Base-by-base conservation (phyloP, 345 rosid species). In the Laguncularia racemosa region DNA sequence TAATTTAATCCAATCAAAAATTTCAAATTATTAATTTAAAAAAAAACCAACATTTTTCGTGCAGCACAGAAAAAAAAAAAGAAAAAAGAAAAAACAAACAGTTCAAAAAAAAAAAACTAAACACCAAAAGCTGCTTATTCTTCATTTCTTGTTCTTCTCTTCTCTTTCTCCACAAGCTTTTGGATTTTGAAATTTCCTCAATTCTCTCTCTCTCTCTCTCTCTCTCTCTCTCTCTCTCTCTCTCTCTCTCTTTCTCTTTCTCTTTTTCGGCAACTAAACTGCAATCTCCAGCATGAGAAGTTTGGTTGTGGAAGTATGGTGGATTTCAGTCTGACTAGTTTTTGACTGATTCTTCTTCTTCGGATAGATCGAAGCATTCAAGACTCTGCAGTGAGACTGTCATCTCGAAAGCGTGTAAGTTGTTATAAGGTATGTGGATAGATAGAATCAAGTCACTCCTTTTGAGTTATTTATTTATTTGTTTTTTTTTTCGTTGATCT, bases 81-180 rank as follows among this genome's bases (percentile, higher is more conserved):
- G 6, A 26, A 26, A 6, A 6, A 26, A 26, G 6, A 6, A 6
- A 26, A 33, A 7, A 7, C 9, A 33, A 33, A 33, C 4, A 33
- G 0, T 33, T 33, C 40, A 33, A 33, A 33, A 33, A 9, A n/a
- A n/a, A n/a, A n/a, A n/a, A n/a, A n/a, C n/a, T n/a, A n/a, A 33
- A 7, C 40, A 33, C 63, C 23, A 56, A 78, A 79, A 79, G 76
- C 80, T 70, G 79, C 68, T 61, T 53, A 9, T 33, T 33, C 9
- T 33, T 33, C 40, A 33, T 33, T 6, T 33, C 40, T 33, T 8
- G 2, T 6, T 33, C 43, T 40, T 53, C 6, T 18, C 17, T 53
- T 43, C 64, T 60, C 48, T 82, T 74, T 67, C 79, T 78, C 68
- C 72, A 67, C 81, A 72, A 64, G 69, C 74, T 58, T 74, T 23